Evolutionary conservation across 495 filamentous ascomycete genomes (phyloP).

Genomic region (Annulohypoxylon nitens): DNA sequence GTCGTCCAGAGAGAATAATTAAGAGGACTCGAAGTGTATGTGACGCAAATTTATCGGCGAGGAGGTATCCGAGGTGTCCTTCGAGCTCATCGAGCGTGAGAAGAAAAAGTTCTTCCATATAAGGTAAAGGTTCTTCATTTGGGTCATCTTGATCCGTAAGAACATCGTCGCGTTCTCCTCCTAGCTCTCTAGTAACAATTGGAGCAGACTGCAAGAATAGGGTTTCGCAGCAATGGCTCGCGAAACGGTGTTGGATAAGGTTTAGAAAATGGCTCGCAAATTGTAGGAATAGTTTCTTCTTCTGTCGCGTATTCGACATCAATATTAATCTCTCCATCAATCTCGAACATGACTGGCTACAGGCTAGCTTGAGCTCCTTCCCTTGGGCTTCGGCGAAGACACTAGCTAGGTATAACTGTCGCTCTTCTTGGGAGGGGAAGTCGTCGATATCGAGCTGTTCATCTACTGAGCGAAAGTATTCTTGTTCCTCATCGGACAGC

Average conservation of each 20-base stretch:
- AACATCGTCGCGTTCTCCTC: constrained; percentile 55
- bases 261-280: constrained; percentile 91
- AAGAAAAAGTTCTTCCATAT: constrained; percentile 89
- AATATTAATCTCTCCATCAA: constrained; percentile 92
- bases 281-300: constrained; percentile 84
- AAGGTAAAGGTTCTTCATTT: constrained; percentile 56
- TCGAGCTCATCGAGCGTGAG: constrained; percentile 85
- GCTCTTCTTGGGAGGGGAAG: constrained; percentile 83
- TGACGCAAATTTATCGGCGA: constrained; percentile 91
- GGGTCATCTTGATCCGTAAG: constrained; percentile 60
- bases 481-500: constrained; percentile 88
- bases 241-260: constrained; percentile 93
- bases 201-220: constrained; percentile 87
- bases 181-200: constrained; percentile 78
- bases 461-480: constrained; percentile 91
- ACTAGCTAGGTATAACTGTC: constrained; percentile 82
- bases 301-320: constrained; percentile 80
- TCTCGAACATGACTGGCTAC: constrained; percentile 93
- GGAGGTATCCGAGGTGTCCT: constrained; percentile 81
- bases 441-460: constrained; percentile 89
- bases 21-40: constrained; percentile 89
- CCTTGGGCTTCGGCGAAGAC: constrained; percentile 87
- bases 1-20: constrained; percentile 84
- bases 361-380: constrained; percentile 95
- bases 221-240: constrained; percentile 95